Evolutionary conservation across 805 yeast species (phyloP).

Genomic region (Saccharomyces kudriavzevii): DNA sequence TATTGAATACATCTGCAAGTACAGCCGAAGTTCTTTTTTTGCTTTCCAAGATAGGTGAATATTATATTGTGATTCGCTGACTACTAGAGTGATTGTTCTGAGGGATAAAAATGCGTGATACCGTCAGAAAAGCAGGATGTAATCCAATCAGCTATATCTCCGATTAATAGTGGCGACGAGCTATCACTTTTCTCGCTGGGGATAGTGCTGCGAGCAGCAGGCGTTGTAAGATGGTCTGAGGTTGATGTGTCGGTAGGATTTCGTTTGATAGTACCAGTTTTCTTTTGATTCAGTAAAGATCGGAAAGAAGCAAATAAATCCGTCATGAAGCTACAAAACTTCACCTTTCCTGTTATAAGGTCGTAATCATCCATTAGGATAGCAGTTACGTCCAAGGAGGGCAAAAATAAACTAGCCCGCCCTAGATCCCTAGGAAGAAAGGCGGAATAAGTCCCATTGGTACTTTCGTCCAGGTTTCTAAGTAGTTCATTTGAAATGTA

Average conservation of each 20-base stretch:
- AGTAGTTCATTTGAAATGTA: slow-evolving; percentile 5
- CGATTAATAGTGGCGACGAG: slow-evolving; percentile 1
- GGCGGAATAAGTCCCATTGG: background rate
- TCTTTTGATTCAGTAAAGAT: slow-evolving; percentile 2
- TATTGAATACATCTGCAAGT: too few species aligned
- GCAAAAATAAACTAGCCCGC: background rate
- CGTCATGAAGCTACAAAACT: slow-evolving; percentile 6
- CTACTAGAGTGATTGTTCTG: slow-evolving; percentile 1
- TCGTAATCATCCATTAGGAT: slow-evolving; percentile 5
- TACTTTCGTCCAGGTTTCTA: background rate
- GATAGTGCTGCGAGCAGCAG: background rate
- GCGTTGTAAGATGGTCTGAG: background rate
- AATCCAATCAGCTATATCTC: slow-evolving; percentile 10
- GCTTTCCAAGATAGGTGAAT: background rate
- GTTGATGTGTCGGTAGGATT: background rate
- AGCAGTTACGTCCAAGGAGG: slow-evolving; percentile 1
- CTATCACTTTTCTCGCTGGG: background rate
- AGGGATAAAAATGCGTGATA: slow-evolving; percentile 1
- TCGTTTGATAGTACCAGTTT: background rate
- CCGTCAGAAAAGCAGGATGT: slow-evolving; percentile 9
- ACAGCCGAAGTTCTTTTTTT: too few species aligned
- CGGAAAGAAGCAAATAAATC: slow-evolving; percentile 9
- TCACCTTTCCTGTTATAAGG: slow-evolving; percentile 3
- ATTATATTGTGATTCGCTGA: background rate
- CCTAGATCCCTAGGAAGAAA: background rate